phyloP scores from a whole-genome alignment of 495 filamentous ascomycete genomes.

The Halenospora varia region DNA sequence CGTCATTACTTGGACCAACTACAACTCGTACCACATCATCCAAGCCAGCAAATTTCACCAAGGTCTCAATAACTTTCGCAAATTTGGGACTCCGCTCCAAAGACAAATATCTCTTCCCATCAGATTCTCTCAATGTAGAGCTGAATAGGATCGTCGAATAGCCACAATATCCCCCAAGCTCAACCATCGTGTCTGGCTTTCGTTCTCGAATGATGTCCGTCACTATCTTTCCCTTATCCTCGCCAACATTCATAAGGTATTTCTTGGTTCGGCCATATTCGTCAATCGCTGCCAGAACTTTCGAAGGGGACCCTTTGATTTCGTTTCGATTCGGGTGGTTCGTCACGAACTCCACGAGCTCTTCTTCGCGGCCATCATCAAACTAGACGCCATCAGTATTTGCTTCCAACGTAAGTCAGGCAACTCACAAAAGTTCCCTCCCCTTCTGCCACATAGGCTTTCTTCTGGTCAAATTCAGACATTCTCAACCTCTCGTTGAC shows the following conservation, averaged over 20 bases:
- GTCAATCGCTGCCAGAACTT: conserved; percentile 66
- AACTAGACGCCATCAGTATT: conserved; percentile 25
- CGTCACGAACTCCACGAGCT: conserved; percentile 67
- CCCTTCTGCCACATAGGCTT: conserved; percentile 40
- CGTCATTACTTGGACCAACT: conserved; percentile 59
- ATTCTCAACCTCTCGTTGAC: conserved; percentile 3
- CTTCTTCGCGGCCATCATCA: conserved; percentile 68
- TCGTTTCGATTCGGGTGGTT: conserved; percentile 45
- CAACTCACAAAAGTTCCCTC: conserved; percentile 24
- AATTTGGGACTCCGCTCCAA: conserved; percentile 66
- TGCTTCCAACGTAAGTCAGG: not conserved
- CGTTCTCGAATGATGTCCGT: conserved; percentile 56
- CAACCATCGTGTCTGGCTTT: conserved; percentile 67
- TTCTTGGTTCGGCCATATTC: conserved; percentile 59
- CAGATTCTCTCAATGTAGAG: conserved; percentile 51
- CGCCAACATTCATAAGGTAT: conserved; percentile 78
- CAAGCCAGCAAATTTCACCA: conserved; percentile 67
- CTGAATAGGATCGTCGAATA: conserved; percentile 75
- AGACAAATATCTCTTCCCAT: conserved; percentile 59
- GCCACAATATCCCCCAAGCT: conserved; percentile 78
- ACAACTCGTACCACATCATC: conserved; percentile 60
- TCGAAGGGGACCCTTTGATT: conserved; percentile 58
- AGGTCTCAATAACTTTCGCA: conserved; percentile 54
- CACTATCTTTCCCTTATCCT: conserved; percentile 66
- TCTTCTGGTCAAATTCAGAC: conserved; percentile 32